phyloP scores from a whole-genome alignment of 75 land plant species.

The Cryptomeria japonica region DNA sequence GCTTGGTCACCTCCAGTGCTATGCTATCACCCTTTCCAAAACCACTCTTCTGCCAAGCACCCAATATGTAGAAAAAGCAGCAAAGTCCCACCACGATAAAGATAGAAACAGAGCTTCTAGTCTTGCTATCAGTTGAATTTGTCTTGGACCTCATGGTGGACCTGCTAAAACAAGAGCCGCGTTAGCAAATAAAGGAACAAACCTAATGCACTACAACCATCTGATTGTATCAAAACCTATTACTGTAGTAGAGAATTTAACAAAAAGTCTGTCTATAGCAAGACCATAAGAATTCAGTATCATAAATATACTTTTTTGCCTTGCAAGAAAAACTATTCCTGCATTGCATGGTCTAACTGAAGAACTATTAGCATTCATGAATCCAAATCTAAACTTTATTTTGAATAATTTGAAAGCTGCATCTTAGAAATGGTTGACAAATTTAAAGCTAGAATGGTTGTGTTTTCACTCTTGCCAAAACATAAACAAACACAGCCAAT shows the following conservation, averaged over 20 bases:
- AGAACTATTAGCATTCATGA: not conserved
- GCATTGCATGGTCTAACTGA: not conserved
- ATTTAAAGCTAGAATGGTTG: not conserved
- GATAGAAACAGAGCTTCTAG: conserved; percentile 64
- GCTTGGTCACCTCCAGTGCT: conserved; percentile 55
- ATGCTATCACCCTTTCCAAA: conserved; percentile 71
- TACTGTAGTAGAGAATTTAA: not conserved
- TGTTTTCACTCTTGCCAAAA: not conserved
- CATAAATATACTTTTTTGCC: not conserved
- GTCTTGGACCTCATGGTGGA: conserved; percentile 41
- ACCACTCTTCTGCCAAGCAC: conserved; percentile 90
- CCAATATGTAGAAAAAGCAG: conserved; percentile 77
- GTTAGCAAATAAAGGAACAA: not conserved
- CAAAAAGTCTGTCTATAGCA: not conserved
- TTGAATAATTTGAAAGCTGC: not conserved
- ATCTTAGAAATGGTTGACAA: not conserved
- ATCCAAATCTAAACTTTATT: not conserved
- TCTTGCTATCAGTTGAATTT: conserved; percentile 41
- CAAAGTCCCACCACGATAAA: conserved; percentile 73
- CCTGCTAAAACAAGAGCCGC: conserved; percentile 9
- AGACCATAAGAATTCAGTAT: not conserved
- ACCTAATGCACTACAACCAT: not conserved
- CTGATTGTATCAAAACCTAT: not conserved
- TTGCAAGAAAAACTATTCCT: not conserved
- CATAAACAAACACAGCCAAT: not conserved